Base-by-base conservation (phyloP, 2,329 filamentous ascomycete genomes). In the Trichoderma citrinoviride region DNA sequence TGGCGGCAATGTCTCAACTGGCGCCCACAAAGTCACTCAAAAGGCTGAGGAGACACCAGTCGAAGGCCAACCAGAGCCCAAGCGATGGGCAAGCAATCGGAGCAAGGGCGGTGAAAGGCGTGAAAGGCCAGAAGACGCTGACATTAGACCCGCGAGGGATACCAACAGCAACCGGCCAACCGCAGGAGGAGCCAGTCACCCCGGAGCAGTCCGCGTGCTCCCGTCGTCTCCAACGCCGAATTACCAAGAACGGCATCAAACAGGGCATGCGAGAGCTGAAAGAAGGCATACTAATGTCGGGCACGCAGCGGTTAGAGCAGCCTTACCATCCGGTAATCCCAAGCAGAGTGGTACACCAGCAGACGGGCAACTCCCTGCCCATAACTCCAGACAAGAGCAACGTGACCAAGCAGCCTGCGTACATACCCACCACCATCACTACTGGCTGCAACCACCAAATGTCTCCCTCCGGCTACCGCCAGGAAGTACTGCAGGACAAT, bases 341-440 rank as follows among this genome's bases (percentile, higher is more conserved):
- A 43, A 56, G 27, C 61, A 50, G 47, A 15, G 55, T 40, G 33
- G 67, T 68, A 29, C 53, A 65, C 50, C 66, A 62, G 6, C 71
- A 72, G 72, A 67, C 65, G 61, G 66, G 71, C 49, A 69, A 62
- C 27, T 63, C 68, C 21, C 68, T 72, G 19, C 64, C 55, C 62
- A 68, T 70, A 58, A 71, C 70, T 58, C 68, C 55, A 46, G 67
- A 66, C 57, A 73, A 68, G 53, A 61, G 61, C 62, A 61, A 68
- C 56, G 62, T 71, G 57, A 66, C 65, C 61, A 69, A 56, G 69
- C 70, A 67, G 70, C 83, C 68, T 85, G 84, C 70, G 69, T 85
- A 65, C 85, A 87, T 72, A 85, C 81, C 68, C 85, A 87, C 70
- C 84, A 87, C 70, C 85, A 87, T 73, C 85, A 87, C 76, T 87